Conservation (phyloP, 2,329 filamentous ascomycete genomes). For the Talaromyces pinophilus region DNA sequence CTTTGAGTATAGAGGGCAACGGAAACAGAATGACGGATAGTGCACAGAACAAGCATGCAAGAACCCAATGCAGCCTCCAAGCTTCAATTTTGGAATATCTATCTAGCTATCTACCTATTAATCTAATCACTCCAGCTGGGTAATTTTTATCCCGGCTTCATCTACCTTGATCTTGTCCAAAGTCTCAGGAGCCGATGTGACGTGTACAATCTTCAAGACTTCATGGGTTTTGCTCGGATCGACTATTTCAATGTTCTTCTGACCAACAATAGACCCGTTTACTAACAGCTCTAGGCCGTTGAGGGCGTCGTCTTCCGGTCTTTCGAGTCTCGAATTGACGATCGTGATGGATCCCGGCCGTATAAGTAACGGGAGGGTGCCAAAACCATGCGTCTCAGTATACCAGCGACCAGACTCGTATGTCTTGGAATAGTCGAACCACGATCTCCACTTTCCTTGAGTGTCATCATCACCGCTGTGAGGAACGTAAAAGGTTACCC, state of each 20-base stretch:
- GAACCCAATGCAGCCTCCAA: neutral
- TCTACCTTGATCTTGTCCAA: neutral
- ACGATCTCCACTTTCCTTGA: constrained; percentile 53
- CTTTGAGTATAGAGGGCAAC: too few species aligned
- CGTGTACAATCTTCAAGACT: constrained; percentile 49
- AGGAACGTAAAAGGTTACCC: constrained; percentile 65
- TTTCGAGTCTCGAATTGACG: constrained; percentile 14
- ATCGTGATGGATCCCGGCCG: constrained; percentile 44
- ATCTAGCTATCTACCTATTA: neutral
- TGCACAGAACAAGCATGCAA: too few species aligned
- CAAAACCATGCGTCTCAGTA: constrained; percentile 60
- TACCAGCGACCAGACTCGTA: constrained; percentile 56
- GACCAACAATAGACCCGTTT: neutral
- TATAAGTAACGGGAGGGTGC: constrained; percentile 60
- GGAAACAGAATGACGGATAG: too few species aligned
- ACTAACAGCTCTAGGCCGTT: constrained; percentile 17
- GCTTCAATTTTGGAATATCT: neutral
- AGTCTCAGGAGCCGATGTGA: neutral
- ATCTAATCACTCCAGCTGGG: neutral
- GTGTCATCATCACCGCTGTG: constrained; percentile 52
- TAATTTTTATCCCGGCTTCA: neutral
- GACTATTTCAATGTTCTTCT: constrained; percentile 13
- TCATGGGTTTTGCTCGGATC: constrained; percentile 13
- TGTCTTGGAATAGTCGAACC: constrained; percentile 48
- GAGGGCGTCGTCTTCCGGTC: constrained; percentile 13